A percentile compares a stretch with the other conserved stretches of the same genome.
phyloP scores from a whole-genome alignment of 148 eudicot genomes.

The Spergularia marina region DNA sequence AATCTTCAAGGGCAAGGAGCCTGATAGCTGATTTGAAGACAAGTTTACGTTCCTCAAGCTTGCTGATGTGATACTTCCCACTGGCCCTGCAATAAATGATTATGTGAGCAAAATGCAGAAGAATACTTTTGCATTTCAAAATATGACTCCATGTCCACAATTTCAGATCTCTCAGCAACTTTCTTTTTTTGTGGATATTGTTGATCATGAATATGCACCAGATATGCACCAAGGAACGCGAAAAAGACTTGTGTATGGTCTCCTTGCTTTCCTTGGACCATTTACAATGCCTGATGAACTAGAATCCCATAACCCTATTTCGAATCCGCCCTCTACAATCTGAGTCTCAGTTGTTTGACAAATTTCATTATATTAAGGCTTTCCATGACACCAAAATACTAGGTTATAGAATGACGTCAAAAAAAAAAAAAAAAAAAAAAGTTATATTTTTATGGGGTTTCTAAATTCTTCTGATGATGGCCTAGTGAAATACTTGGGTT shows the following conservation, averaged over 20 bases:
- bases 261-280: too few relatives aligned
- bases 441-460: not conserved
- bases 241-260: too few relatives aligned
- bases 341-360: not conserved
- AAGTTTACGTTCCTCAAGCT: slow-evolving; percentile 51
- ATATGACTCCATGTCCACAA: not conserved
- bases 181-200: not conserved
- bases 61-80: slow-evolving; percentile 47
- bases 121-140: not conserved
- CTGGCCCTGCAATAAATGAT: slow-evolving; percentile 48
- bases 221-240: too few relatives aligned
- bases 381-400: too few relatives aligned
- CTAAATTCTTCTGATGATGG: not conserved
- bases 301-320: too few relatives aligned
- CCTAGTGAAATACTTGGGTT: not conserved
- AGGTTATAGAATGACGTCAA: too few relatives aligned
- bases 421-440: too few relatives aligned
- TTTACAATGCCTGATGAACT: too few relatives aligned
- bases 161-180: not conserved
- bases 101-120: slow-evolving; percentile 7
- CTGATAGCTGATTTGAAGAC: slow-evolving; percentile 71
- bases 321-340: not conserved
- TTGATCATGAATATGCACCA: not conserved
- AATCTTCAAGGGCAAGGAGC: slow-evolving; percentile 47
- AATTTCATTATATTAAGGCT: too few relatives aligned